phyloP scores from a whole-genome alignment of 106 monocot species.

The Dactylorhiza incarnata region DNA sequence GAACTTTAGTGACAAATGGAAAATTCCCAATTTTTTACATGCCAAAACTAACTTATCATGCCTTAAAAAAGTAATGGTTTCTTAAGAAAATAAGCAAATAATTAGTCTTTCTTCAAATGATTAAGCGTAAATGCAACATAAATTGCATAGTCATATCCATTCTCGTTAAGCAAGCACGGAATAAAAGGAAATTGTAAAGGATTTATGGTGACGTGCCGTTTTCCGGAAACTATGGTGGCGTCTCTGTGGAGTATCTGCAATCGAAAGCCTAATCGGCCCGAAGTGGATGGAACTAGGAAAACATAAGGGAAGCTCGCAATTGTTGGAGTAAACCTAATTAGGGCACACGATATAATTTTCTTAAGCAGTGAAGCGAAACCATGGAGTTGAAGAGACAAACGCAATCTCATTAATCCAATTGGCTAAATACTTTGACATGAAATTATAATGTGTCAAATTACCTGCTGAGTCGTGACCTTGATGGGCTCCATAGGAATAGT shows the following conservation, averaged over 20 bases:
- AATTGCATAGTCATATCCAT: background rate
- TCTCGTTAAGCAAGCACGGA: background rate
- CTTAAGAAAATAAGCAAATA: too few species aligned
- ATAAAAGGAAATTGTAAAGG: background rate
- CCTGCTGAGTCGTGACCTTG: slow-evolving; percentile 77
- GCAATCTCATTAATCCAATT: background rate
- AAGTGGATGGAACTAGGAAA: too few species aligned
- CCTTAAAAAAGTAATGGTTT: too few species aligned
- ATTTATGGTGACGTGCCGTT: too few species aligned
- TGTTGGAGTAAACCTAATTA: background rate
- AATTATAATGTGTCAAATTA: slow-evolving; percentile 6
- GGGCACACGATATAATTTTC: background rate
- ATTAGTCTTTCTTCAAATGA: too few species aligned
- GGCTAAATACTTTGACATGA: background rate
- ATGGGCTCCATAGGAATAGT: slow-evolving; percentile 52
- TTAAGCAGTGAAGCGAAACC: background rate
- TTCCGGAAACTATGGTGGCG: too few species aligned
- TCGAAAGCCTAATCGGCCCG: too few species aligned
- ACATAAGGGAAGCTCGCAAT: background rate
- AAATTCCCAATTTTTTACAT: too few species aligned
- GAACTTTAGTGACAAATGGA: too few species aligned
- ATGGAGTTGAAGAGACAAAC: background rate
- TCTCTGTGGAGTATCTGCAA: too few species aligned
- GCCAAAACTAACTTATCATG: too few species aligned
- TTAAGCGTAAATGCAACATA: background rate